phyloP scores from a whole-genome alignment of 495 filamentous ascomycete genomes.

The Articulospora tetracladia region DNA sequence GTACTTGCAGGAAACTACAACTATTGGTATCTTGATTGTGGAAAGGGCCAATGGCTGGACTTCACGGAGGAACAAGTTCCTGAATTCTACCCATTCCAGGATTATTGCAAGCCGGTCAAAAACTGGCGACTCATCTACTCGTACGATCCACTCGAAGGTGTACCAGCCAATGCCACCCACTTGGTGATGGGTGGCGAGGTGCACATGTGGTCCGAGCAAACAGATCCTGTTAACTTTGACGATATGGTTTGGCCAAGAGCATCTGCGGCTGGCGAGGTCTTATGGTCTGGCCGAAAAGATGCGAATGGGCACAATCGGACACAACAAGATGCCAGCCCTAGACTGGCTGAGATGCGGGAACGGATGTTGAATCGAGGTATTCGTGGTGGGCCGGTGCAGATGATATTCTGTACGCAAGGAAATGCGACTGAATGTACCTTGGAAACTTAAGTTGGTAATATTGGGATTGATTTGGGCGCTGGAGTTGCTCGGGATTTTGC shows the following conservation, averaged over 20 bases:
- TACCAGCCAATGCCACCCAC: constrained; percentile 51
- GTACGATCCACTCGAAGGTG: constrained; percentile 61
- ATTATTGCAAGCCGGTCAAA: constrained; percentile 73
- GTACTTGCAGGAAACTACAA: constrained; percentile 72
- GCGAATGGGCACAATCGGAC: constrained; percentile 57
- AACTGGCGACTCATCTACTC: constrained; percentile 76
- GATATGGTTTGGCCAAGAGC: constrained; percentile 72
- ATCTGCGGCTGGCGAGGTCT: constrained; percentile 66
- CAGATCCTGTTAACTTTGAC: constrained; percentile 66
- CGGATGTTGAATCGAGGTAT: constrained; percentile 63
- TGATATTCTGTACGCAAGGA: constrained; percentile 49
- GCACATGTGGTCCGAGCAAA: constrained; percentile 75
- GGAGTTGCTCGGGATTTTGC: background rate
- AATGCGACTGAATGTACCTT: constrained; percentile 33
- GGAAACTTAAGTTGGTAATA: background rate
- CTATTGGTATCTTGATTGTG: constrained; percentile 83
- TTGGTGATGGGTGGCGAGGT: constrained; percentile 75
- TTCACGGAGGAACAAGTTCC: constrained; percentile 44
- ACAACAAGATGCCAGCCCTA: constrained; percentile 57
- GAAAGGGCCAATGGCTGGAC: constrained; percentile 72
- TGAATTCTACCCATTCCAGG: constrained; percentile 60
- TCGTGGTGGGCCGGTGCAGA: constrained; percentile 50
- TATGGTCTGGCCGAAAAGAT: constrained; percentile 68
- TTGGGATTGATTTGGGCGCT: background rate
- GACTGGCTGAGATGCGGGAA: constrained; percentile 69